A percentile compares a stretch with the other conserved stretches of the same genome.
Conservation (phyloP, 2,329 filamentous ascomycete genomes). For the Neopestalotiopsis clavispora region DNA sequence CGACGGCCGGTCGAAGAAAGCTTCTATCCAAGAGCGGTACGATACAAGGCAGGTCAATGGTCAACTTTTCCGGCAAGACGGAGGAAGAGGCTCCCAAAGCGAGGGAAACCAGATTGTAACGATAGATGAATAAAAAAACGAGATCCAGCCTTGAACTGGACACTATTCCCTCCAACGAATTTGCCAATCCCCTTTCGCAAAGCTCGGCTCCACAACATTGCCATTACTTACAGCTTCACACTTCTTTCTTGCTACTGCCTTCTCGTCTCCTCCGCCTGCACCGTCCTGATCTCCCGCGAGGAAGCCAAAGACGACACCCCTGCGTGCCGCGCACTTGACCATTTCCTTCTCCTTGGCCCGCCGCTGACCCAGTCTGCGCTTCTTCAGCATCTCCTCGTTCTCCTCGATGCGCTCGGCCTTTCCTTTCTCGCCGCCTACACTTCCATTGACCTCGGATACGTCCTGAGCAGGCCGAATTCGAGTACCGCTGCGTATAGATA, state of each 20-base stretch:
- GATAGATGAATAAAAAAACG: not conserved
- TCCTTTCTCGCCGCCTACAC: constrained; percentile 60
- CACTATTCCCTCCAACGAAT: constrained; percentile 57
- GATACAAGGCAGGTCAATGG: constrained; percentile 21
- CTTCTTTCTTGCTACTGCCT: constrained; percentile 40
- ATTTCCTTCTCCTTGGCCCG: constrained; percentile 44
- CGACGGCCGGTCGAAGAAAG: constrained; percentile 27
- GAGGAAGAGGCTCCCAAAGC: not conserved
- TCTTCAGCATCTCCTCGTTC: constrained; percentile 54
- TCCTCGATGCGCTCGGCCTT: constrained; percentile 56
- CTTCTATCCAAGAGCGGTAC: constrained; percentile 34
- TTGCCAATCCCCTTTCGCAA: constrained; percentile 65
- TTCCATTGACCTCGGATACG: constrained; percentile 58
- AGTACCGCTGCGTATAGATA: constrained; percentile 43
- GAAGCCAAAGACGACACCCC: constrained; percentile 62
- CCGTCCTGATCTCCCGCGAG: constrained; percentile 19
- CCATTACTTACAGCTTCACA: constrained; percentile 66
- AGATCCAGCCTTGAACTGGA: not conserved
- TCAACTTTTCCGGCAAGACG: constrained; percentile 24
- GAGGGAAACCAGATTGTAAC: not conserved
- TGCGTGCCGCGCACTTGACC: constrained; percentile 51
- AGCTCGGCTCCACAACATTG: constrained; percentile 62
- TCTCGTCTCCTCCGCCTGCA: constrained; percentile 15
- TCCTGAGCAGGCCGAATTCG: constrained; percentile 41
- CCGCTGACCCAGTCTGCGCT: constrained; percentile 53